Base-by-base conservation (phyloP, 306 rosid species). In the Vicia faba region DNA sequence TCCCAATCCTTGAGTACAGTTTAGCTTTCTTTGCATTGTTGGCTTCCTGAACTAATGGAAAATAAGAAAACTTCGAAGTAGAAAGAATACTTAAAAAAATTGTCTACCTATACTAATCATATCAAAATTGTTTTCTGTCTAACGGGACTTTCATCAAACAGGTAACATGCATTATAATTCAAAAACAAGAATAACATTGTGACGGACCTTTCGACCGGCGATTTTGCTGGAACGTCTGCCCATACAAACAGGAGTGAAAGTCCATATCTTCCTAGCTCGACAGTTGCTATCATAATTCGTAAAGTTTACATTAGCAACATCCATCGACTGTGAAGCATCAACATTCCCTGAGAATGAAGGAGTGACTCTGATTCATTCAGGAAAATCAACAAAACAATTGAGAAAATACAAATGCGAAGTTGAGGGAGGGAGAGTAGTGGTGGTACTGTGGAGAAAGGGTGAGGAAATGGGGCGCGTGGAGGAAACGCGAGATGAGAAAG, bases 191-290 rank as follows among this genome's bases (percentile, higher is more conserved):
- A 33, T 2, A 33, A 7, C 0, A 0, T 2, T 0, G 1, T 0
- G 25, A 87, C 31, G 3, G 5, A 55, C 98, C 98, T 89, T 92
- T 84, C 98, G 72, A 41, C 96, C 93, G n/a, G 96, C 98, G 28
- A 92, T 89, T 77, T 89, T 92, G 84, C 87, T 35, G 70, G 98
- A 92, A 65, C 98, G 96, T 53, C 96, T 82, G 39, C 98, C 98
- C 98, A 92, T 87, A 68, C 81, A 87, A 65, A 89, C 73, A 48
- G 91, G 88, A 75, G 85, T 68, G 75, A 68, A 66, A 39, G 89
- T 79, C 85, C 84, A 77, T 72, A 92, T 83, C 63, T 58, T 79
- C 75, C 86, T 82, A 10, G 46, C 40, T 59, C 33, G 68, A 75
- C 38, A 61, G 19, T 70, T 54, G 70, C 29, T 51, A 26, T 55